Percentiles rank a stretch among this genome's conserved stretches.
phyloP scores from a whole-genome alignment of 2,329 filamentous ascomycete genomes.

The Hypocrella siamensis region DNA sequence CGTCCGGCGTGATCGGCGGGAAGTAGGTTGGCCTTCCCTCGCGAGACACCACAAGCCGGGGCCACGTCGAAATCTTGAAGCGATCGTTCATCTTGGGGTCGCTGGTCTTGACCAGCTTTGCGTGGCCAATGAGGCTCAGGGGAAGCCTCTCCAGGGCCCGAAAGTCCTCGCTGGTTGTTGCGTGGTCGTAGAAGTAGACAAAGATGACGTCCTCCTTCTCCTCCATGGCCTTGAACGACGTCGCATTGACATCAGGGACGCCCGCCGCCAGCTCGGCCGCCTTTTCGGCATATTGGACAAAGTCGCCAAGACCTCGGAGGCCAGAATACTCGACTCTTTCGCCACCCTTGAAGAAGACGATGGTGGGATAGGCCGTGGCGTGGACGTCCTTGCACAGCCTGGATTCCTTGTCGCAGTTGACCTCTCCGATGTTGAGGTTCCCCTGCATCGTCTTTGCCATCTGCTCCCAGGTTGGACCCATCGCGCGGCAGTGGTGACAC shows the following conservation, averaged over 20 bases:
- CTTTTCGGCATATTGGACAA: constrained; percentile 74
- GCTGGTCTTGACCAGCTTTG: constrained; percentile 81
- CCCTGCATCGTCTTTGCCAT: constrained; percentile 85
- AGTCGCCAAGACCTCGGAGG: constrained; percentile 79
- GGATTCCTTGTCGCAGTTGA: constrained; percentile 80
- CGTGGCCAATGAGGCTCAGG: constrained; percentile 77
- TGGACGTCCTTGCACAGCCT: constrained; percentile 85
- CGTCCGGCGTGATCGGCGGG: constrained; percentile 67
- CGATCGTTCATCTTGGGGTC: constrained; percentile 59
- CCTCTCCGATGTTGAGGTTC: constrained; percentile 81
- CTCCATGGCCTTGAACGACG: constrained; percentile 66
- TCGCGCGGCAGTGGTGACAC: constrained; percentile 89
- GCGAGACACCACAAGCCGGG: constrained; percentile 75
- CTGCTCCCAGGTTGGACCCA: constrained; percentile 80
- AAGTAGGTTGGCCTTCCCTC: constrained; percentile 88
- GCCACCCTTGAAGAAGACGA: constrained; percentile 82
- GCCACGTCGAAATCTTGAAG: constrained; percentile 95
- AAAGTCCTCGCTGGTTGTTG: constrained; percentile 87
- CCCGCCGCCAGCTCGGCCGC: constrained; percentile 64
- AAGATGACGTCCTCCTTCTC: constrained; percentile 93
- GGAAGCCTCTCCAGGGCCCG: constrained; percentile 72
- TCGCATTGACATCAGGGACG: constrained; percentile 66
- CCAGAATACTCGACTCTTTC: constrained; percentile 90
- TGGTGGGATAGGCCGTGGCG: constrained; percentile 69
- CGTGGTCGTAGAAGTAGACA: constrained; percentile 93